A percentile compares a stretch with the other conserved stretches of the same genome.
phyloP scores from a whole-genome alignment of 768 basidiomycete genomes.

The Lentinus brumalis region DNA sequence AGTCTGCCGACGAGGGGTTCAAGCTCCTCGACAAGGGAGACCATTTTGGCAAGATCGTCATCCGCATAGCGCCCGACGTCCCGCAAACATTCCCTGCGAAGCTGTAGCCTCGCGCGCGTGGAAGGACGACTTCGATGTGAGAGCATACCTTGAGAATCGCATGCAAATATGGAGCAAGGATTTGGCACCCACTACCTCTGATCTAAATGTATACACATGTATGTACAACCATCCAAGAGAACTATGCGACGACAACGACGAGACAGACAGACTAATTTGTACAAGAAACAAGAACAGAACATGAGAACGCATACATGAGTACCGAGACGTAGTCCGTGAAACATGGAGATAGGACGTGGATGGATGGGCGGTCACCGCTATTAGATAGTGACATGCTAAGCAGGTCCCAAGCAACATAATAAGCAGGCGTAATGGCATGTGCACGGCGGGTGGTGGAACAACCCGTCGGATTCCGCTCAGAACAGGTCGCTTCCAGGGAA shows the following conservation, averaged over 20 bases:
- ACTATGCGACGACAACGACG: conserved; percentile 12
- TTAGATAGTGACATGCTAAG: conserved; percentile 11
- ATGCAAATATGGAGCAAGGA: not conserved
- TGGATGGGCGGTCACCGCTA: not conserved
- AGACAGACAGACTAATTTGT: conserved; percentile 3
- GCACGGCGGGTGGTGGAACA: not conserved
- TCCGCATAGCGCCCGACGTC: conserved; percentile 40
- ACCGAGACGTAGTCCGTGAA: not conserved
- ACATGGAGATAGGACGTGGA: not conserved
- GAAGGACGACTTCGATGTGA: not conserved
- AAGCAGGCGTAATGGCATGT: not conserved
- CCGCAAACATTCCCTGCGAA: conserved; percentile 5
- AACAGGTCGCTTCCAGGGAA: conserved; percentile 48
- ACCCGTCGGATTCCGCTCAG: conserved; percentile 20
- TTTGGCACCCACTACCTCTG: not conserved
- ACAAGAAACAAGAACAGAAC: not conserved
- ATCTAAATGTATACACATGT: conserved; percentile 14
- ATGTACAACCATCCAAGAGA: conserved; percentile 17
- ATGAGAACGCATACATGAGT: not conserved
- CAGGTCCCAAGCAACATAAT: not conserved
- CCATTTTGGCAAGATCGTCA: conserved; percentile 80
- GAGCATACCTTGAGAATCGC: not conserved
- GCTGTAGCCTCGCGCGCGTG: not conserved
- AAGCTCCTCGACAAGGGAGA: conserved; percentile 60
- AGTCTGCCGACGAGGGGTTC: conserved; percentile 68